Conservation (phyloP, 352 stramenopile species). For the Globisporangium splendens region DNA sequence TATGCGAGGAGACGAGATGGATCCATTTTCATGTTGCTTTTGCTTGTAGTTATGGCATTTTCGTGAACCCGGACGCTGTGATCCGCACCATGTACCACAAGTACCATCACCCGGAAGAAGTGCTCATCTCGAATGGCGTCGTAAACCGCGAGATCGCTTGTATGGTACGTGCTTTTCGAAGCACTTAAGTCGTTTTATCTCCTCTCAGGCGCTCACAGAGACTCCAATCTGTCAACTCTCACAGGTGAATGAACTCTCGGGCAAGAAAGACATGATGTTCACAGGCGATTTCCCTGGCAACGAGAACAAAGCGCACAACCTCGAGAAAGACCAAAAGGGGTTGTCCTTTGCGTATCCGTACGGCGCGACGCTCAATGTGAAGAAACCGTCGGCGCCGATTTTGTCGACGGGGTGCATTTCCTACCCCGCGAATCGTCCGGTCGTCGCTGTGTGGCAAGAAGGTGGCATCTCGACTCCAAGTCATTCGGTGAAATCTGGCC, state of each 20-base stretch:
- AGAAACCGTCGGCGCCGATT: conserved; percentile 82
- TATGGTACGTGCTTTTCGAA: conserved; percentile 26
- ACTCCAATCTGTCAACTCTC: no score
- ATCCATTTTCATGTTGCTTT: background rate
- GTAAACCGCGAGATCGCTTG: conserved; percentile 91
- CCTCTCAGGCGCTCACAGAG: no score
- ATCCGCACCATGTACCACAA: conserved; percentile 95
- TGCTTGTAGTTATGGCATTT: conserved; percentile 69
- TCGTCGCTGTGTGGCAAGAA: conserved; percentile 89
- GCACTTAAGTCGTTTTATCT: background rate
- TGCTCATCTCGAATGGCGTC: conserved; percentile 92
- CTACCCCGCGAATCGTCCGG: conserved; percentile 93
- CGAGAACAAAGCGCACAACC: conserved; percentile 34
- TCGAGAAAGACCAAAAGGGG: conserved; percentile 83
- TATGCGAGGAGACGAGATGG: no score
- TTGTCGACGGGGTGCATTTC: conserved; percentile 93
- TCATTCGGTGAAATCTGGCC: conserved; percentile 50
- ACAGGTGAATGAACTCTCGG: conserved; percentile 59
- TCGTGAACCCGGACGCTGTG: conserved; percentile 85
- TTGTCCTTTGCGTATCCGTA: conserved; percentile 96
- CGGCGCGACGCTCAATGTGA: conserved; percentile 91
- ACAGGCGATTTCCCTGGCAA: conserved; percentile 23
- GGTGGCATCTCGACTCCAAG: conserved; percentile 55
- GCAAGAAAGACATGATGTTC: conserved; percentile 51
- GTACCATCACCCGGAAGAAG: conserved; percentile 96